Evolutionary conservation across 805 yeast species (phyloP).

Genomic region (Brettanomyces bruxellensis): DNA sequence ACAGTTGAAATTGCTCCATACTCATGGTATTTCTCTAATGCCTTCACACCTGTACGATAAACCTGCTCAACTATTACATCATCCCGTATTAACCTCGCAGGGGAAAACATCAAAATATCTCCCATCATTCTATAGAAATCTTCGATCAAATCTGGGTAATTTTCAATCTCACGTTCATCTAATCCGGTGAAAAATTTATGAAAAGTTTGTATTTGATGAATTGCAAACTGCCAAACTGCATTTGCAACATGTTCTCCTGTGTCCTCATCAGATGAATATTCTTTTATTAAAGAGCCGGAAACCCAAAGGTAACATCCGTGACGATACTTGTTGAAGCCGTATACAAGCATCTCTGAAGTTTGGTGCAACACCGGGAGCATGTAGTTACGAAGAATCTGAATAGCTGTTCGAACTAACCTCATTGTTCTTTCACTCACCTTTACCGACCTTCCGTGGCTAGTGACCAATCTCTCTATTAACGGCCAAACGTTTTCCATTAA

Average conservation of each 20-base stretch:
- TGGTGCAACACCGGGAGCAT: conserved; percentile 51
- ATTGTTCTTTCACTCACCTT: conserved; percentile 67
- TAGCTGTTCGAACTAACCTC: conserved; percentile 56
- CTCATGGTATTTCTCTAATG: conserved; percentile 47
- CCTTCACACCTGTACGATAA: conserved; percentile 49
- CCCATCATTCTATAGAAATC: conserved; percentile 77
- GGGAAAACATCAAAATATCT: conserved; percentile 71
- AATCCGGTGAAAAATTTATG: conserved; percentile 17
- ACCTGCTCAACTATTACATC: conserved; percentile 41
- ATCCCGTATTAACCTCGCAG: conserved; percentile 39
- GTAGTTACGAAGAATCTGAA: conserved; percentile 53
- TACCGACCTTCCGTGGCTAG: conserved; percentile 47
- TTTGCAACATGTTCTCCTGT: conserved; percentile 31
- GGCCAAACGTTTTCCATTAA: conserved; percentile 55
- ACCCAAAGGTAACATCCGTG: conserved; percentile 87
- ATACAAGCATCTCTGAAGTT: conserved; percentile 56
- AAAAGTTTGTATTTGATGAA: conserved; percentile 55
- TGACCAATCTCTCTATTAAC: conserved; percentile 36
- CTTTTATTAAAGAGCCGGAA: conserved; percentile 72
- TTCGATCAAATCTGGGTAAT: conserved; percentile 65
- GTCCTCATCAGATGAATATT: conserved; percentile 49
- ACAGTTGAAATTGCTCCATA: conserved; percentile 62
- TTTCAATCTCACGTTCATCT: conserved; percentile 15
- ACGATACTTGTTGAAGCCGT: conserved; percentile 60
- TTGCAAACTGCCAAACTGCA: conserved; percentile 67